Conservation (phyloP, 2,329 filamentous ascomycete species). For the Alternaria angustiovoidea region DNA sequence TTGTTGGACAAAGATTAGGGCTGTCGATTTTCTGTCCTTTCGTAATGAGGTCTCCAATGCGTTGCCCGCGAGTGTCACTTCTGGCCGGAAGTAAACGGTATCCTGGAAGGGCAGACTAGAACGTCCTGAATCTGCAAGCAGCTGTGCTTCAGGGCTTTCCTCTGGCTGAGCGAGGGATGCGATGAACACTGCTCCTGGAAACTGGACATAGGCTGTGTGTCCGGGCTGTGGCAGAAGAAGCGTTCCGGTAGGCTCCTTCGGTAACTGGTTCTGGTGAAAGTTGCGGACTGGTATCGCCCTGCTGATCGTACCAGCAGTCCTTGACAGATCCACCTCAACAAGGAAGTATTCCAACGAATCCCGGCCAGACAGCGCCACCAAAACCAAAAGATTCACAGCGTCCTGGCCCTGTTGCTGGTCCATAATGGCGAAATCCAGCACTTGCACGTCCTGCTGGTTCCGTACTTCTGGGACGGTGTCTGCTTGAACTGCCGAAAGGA, state of each 20-base stretch:
- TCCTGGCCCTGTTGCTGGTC: constrained; percentile 47
- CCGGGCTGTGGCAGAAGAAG: constrained; percentile 81
- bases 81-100: constrained; percentile 75
- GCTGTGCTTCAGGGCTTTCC: constrained; percentile 78
- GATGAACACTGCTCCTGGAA: constrained; percentile 79
- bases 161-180: constrained; percentile 74
- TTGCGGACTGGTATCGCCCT: constrained; percentile 72
- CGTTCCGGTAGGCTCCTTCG: constrained; percentile 50
- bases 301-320: constrained; percentile 63
- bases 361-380: constrained; percentile 43
- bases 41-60: constrained; percentile 56
- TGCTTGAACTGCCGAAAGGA: constrained; percentile 69
- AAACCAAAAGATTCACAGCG: constrained; percentile 36
- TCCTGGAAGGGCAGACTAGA: constrained; percentile 76
- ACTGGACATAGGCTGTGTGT: constrained; percentile 82
- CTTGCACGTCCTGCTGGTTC: constrained; percentile 68
- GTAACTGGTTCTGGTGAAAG: constrained; percentile 53
- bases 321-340: constrained; percentile 72
- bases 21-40: constrained; percentile 51
- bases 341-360: constrained; percentile 70
- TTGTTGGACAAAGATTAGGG: constrained; percentile 64
- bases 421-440: constrained; percentile 81
- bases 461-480: constrained; percentile 58
- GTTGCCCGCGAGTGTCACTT: constrained; percentile 60
- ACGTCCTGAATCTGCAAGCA: constrained; percentile 59